Conservation (phyloP, 2,329 filamentous ascomycete species). For the Colletotrichum sp. region DNA sequence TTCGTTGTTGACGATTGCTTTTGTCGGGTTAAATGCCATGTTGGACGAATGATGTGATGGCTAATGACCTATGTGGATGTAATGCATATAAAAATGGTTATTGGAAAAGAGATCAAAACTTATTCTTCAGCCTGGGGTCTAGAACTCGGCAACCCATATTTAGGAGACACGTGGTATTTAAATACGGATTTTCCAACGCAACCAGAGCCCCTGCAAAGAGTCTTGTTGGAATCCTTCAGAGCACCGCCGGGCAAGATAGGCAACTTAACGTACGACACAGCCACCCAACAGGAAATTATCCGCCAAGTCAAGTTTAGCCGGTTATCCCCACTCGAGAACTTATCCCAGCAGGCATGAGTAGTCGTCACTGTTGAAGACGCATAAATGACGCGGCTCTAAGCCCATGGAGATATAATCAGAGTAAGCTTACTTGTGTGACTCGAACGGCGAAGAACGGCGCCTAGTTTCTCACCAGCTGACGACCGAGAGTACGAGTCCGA, state of each 20-base stretch:
- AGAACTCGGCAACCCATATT: background rate
- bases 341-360: background rate
- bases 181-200: accelerated
- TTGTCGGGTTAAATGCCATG: slow-evolving; percentile 25
- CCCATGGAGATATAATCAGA: background rate
- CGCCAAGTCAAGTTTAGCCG: background rate
- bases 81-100: background rate
- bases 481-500: background rate
- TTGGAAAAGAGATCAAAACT: background rate
- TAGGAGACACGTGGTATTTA: background rate
- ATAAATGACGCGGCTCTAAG: background rate
- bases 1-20: slow-evolving; percentile 30
- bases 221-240: background rate
- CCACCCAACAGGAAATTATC: background rate
- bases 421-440: background rate
- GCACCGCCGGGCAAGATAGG: background rate
- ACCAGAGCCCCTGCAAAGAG: background rate
- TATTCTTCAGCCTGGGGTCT: background rate
- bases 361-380: background rate
- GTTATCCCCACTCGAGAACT: background rate
- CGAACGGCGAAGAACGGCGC: background rate
- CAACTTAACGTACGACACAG: background rate
- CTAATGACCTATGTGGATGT: background rate
- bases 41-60: background rate
- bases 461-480: background rate